Evolutionary conservation across 2,329 filamentous ascomycete genomes (phyloP).

Genomic region (Verticillium tricorpus): DNA sequence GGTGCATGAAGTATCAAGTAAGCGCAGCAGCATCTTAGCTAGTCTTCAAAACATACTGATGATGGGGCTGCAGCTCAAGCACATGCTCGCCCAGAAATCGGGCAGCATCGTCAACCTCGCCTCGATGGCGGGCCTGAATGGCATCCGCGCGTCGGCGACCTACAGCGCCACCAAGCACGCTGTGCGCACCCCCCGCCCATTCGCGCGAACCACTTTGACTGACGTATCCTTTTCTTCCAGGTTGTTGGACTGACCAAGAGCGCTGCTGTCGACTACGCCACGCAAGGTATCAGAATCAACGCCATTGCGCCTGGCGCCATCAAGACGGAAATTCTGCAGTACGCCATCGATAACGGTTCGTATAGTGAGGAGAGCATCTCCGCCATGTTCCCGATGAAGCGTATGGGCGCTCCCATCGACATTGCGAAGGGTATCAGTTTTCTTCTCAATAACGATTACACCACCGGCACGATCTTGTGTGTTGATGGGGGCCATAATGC

Average conservation of each 20-base stretch:
- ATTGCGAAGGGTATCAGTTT: constrained; percentile 24
- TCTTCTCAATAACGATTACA: constrained; percentile 11
- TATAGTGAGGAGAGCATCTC: constrained; percentile 20
- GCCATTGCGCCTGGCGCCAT: constrained; percentile 26
- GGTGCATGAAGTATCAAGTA: constrained; percentile 31
- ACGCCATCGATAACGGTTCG: constrained; percentile 12
- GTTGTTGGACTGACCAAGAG: constrained; percentile 13
- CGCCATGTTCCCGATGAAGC: constrained; percentile 20
- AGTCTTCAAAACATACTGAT: constrained; percentile 19
- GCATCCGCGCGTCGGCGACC: constrained; percentile 6
- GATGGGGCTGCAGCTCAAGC: neutral
- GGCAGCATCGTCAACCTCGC: constrained; percentile 11
- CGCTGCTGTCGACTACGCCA: constrained; percentile 36
- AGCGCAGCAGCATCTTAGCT: constrained; percentile 30
- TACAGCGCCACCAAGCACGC: constrained; percentile 11
- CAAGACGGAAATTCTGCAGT: constrained; percentile 21
- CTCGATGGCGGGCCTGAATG: constrained; percentile 8
- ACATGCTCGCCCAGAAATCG: neutral
- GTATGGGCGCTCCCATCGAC: constrained; percentile 21
- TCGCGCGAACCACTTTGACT: neutral
- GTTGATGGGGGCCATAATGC: constrained; percentile 9
- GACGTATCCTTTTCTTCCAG: neutral
- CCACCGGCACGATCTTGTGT: constrained; percentile 9
- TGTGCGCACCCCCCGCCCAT: neutral
- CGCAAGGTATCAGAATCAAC: constrained; percentile 32